phyloP scores from a whole-genome alignment of 768 basidiomycete genomes.

The Leccinum subgranulosum region DNA sequence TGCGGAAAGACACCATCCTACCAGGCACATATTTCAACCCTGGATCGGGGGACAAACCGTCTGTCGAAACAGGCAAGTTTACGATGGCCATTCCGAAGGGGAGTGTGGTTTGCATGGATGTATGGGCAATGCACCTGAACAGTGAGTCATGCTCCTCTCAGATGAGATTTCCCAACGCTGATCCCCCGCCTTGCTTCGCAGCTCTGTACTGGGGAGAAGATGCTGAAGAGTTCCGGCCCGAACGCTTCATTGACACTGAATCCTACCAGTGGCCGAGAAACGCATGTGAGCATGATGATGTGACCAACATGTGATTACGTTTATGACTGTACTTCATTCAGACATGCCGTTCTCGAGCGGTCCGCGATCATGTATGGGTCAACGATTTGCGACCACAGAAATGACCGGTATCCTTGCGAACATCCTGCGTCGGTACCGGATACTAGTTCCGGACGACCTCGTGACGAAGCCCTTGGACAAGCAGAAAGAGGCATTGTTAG shows the following conservation, averaged over 20 bases:
- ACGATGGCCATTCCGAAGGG: conserved; percentile 38
- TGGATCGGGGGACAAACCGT: conserved; percentile 10
- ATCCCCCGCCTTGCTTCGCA: conserved; percentile 10
- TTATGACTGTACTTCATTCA: conserved; percentile 6
- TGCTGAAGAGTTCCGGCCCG: conserved; percentile 42
- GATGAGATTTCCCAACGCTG: not conserved
- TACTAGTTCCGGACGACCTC: conserved; percentile 39
- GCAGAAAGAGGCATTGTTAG: conserved; percentile 33
- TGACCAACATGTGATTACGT: not conserved
- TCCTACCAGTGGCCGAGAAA: conserved; percentile 28
- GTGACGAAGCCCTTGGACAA: conserved; percentile 25
- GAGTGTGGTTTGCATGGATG: conserved; percentile 39
- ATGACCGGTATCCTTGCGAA: conserved; percentile 41
- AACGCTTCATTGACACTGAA: conserved; percentile 49
- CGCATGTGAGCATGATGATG: conserved; percentile 12
- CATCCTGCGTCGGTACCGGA: conserved; percentile 40
- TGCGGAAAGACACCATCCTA: conserved; percentile 34
- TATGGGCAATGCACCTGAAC: conserved; percentile 43
- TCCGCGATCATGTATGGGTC: conserved; percentile 46
- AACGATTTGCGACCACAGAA: conserved; percentile 45
- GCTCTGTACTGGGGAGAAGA: conserved; percentile 52
- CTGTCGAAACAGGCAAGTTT: conserved; percentile 28
- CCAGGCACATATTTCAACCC: conserved; percentile 33
- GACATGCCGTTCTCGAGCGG: conserved; percentile 47
- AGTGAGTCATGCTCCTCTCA: conserved; percentile 30